Evolutionary conservation across 2,329 filamentous ascomycete genomes (phyloP).

Genomic region (Xenoacremonium recifei): DNA sequence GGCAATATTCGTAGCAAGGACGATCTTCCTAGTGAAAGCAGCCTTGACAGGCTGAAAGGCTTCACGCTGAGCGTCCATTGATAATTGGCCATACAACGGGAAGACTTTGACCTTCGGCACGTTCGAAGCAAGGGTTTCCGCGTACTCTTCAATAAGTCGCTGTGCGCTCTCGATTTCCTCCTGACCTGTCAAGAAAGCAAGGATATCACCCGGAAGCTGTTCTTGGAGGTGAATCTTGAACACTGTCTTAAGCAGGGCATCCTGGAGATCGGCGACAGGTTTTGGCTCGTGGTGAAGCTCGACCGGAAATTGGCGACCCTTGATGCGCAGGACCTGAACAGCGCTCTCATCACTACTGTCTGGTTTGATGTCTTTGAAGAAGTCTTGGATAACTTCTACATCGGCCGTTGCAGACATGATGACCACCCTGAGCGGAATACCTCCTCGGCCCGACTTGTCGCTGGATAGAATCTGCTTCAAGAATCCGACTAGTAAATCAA

Average conservation of each 20-base stretch:
- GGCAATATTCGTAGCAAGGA: conserved; percentile 95
- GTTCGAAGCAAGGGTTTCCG: conserved; percentile 68
- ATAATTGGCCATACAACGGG: conserved; percentile 86
- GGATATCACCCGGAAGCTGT: conserved; percentile 87
- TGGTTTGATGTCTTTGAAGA: conserved; percentile 56
- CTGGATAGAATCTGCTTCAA: conserved; percentile 71
- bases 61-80: conserved; percentile 79
- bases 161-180: conserved; percentile 87
- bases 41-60: conserved; percentile 77
- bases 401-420: conserved; percentile 98
- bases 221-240: conserved; percentile 86
- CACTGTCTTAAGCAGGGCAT: conserved; percentile 76
- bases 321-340: conserved; percentile 60
- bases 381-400: conserved; percentile 71
- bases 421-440: conserved; percentile 78
- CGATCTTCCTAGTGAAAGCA: conserved; percentile 78
- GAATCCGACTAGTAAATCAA: conserved; percentile 88
- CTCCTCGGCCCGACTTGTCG: conserved; percentile 63
- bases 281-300: conserved; percentile 71
- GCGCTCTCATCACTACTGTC: conserved; percentile 13
- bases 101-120: conserved; percentile 71
- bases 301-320: conserved; percentile 86
- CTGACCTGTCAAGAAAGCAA: conserved; percentile 90
- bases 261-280: conserved; percentile 78
- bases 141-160: conserved; percentile 77